Evolutionary conservation across 1,284 basidiomycete genomes (phyloP), one percentile per base, ranked within the genome.

Genomic region (Vanrija pseudolonga): DNA sequence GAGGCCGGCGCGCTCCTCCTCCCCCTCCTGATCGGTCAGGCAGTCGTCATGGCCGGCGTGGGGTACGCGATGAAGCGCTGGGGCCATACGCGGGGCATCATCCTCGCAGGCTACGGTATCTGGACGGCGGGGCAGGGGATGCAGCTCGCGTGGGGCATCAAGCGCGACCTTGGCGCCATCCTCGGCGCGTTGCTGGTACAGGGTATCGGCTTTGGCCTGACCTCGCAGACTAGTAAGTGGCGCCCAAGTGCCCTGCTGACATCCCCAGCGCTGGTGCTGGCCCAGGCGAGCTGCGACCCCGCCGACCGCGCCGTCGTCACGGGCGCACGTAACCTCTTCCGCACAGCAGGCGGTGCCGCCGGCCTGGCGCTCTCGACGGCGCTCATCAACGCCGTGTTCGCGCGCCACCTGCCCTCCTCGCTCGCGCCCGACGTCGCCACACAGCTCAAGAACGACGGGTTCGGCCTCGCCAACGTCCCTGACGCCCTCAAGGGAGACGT

Each of bases 131-230:
- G 63, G 4, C 61, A 64, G 48, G 65, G 61, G 17, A 57, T 55
- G 24, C 63, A 67, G 42, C 23, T 65, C 14, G 58, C 56, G 19
- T 68, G 69, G 56, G 28, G 32, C 0, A 37, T 26, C 11, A n/a
- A 23, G 4, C 63, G 56, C 0, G 50, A 51, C 17, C 42, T 53
- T 11, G 67, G 60, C 2, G 55, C 63, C 9, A 53, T 68, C 12
- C 40, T 66, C 5, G 62, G 56, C 3, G 46, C 58, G 15, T 43
- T 67, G 18, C 23, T 68, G 14, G 24, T 71, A 2, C 68, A 69
- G 45, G 67, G 69, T n/a, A 40, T 69, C 32, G 67, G 67, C 2
- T 62, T 68, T 19, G 68, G 67, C 2, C 50, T 61, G 3, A 71
- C 68, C 1, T 60, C 62, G 20, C 68, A 71, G 45, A 62, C 58